phyloP scores from a whole-genome alignment of 2,329 filamentous ascomycete genomes.

The Aspergillus pseudonomiae region DNA sequence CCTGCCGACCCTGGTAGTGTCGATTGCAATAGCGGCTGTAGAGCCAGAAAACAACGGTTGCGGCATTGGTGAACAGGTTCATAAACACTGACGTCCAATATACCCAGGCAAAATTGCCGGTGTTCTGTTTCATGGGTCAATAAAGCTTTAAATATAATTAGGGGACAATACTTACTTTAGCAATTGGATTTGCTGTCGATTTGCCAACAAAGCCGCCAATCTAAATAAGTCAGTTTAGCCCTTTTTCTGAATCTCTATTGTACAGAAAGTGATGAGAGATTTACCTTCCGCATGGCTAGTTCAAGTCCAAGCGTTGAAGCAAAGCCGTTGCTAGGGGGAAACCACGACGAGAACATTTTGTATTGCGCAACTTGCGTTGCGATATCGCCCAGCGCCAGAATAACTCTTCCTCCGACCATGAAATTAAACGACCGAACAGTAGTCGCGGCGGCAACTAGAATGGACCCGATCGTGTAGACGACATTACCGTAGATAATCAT shows the following conservation, averaged over 20 bases:
- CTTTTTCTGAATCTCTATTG: no score
- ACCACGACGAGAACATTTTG: conserved; percentile 68
- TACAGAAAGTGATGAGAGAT: not conserved
- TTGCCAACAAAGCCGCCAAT: conserved; percentile 65
- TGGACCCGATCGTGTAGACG: conserved; percentile 61
- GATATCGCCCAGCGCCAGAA: conserved; percentile 64
- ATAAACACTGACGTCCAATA: conserved; percentile 68
- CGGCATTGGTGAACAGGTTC: conserved; percentile 64
- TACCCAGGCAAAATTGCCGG: conserved; percentile 64
- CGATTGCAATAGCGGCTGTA: conserved; percentile 58
- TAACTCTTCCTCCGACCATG: conserved; percentile 61
- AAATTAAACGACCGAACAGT: conserved; percentile 60
- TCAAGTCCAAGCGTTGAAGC: conserved; percentile 65
- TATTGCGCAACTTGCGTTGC: conserved; percentile 67
- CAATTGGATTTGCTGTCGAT: conserved; percentile 62
- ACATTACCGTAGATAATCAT: conserved; percentile 64
- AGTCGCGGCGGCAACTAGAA: conserved; percentile 62
- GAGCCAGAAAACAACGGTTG: conserved; percentile 57
- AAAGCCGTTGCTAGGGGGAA: conserved; percentile 63
- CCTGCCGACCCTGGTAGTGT: conserved; percentile 51
- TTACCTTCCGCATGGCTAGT: conserved; percentile 59
- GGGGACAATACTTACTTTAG: conserved; percentile 36
- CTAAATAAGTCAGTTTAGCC: conserved; percentile 13
- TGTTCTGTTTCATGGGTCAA: conserved; percentile 42
- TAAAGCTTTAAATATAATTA: not conserved